Base-by-base conservation (phyloP, 75 land plant genomes). In the Cupressus sempervirens region DNA sequence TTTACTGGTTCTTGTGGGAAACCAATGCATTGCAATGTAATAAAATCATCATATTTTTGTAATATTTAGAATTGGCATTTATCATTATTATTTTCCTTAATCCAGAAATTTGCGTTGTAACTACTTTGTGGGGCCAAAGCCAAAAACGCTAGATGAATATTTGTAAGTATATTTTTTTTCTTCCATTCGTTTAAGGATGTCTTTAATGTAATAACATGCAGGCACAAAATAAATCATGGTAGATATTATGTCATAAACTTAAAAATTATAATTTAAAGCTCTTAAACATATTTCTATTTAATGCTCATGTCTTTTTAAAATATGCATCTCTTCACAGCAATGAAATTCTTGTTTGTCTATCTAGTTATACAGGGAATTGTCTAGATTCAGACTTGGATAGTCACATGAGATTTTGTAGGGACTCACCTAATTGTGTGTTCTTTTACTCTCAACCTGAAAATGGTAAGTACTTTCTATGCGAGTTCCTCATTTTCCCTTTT, bases 351-450 rank as follows among this genome's bases (percentile, higher is more conserved):
- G 48, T 43, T 79, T 26, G 29, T 79, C 46, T 43, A 40, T 79
- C 26, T 79, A 79, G 81, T 45, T 79, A 79, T 43, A 79, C 81
- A 79, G 81, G 81, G 81, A 79, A 79, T 79, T 79, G 81, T 43
- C 45, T 79, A n/a, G 81, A 79, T n/a, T 45, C 81, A 10, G 81
- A 79, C 81, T 9, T 79, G 81, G 50, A 79, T 43, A 79, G 81
- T 43, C 81, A 79, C 81, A 79, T 79, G 81, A 43, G 48, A 79
- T 79, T 9, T 38, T 79, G 81, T 20, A 11, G 13, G 29, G 23
- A 26, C 13, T 45, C 81, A n/a, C 81, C 81, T 45, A 79, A 79
- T 79, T 79, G 81, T 79, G 81, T 79, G 48, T 79, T 79, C 50
- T 79, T 79, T 43, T 79, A 79, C 46, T 79, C 81, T 79, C 81